Conservation (phyloP, 768 basidiomycete genomes). For the Dendrothele bispora region DNA sequence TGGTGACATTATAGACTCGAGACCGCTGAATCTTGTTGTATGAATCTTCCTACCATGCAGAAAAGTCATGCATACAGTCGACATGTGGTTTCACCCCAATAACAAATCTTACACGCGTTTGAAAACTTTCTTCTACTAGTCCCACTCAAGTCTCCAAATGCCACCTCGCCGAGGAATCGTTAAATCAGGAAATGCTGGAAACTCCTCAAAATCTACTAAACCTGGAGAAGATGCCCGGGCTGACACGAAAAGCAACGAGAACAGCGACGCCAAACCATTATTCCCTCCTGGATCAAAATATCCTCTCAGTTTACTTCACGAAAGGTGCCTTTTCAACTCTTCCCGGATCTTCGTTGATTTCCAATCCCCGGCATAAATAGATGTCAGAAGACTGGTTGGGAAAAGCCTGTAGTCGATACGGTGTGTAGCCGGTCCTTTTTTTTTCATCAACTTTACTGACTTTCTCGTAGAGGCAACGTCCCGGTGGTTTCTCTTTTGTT, state of each 20-base stretch:
- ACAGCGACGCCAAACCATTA: slow-evolving; percentile 51
- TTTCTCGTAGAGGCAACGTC: slow-evolving; percentile 41
- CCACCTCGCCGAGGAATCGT: slow-evolving; percentile 75
- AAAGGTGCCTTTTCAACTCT: slow-evolving; percentile 48
- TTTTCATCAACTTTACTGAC: slow-evolving; percentile 8
- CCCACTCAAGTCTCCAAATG: slow-evolving; percentile 39
- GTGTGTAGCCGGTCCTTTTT: slow-evolving; percentile 39
- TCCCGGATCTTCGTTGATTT: slow-evolving; percentile 3
- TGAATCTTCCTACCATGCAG: neutral
- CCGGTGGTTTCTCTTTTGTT: slow-evolving; percentile 59
- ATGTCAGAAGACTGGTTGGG: slow-evolving; percentile 91
- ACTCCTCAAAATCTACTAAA: slow-evolving; percentile 61
- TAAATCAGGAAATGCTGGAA: slow-evolving; percentile 89
- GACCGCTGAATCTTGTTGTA: neutral
- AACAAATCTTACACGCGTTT: neutral
- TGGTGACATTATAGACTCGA: neutral
- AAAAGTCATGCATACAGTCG: too few relatives aligned
- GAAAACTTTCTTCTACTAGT: neutral
- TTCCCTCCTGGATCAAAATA: slow-evolving; percentile 87
- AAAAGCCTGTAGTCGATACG: slow-evolving; percentile 76
- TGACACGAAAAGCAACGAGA: slow-evolving; percentile 9
- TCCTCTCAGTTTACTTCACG: slow-evolving; percentile 75
- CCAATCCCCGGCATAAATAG: slow-evolving; percentile 30
- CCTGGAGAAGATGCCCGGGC: slow-evolving; percentile 18
- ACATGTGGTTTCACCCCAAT: too few relatives aligned